Conservation (phyloP, 441 rosid species). For the Erodium texanum region DNA sequence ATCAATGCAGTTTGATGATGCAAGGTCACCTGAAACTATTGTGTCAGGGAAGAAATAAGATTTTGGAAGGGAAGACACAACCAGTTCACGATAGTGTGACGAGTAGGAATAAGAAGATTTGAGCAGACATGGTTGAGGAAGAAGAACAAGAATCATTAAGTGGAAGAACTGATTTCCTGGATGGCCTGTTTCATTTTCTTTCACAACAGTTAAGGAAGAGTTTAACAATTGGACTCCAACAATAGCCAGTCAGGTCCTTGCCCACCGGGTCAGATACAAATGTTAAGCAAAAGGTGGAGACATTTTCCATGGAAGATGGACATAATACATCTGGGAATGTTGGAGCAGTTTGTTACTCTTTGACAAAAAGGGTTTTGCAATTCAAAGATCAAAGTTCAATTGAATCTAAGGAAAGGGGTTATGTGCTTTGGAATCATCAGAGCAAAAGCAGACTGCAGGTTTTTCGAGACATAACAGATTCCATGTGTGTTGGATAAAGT, state of each 20-base stretch:
- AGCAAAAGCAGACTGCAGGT: slow-evolving; percentile 42
- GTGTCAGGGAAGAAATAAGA: too few species aligned
- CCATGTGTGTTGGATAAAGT: not conserved
- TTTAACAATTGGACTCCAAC: slow-evolving; percentile 32
- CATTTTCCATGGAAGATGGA: slow-evolving; percentile 22
- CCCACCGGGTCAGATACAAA: slow-evolving; percentile 21
- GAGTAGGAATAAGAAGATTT: slow-evolving; percentile 21
- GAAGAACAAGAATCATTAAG: slow-evolving; percentile 24
- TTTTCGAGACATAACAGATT: slow-evolving; percentile 40
- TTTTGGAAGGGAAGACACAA: too few species aligned
- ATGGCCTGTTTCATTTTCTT: slow-evolving; percentile 1
- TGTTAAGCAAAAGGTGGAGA: slow-evolving; percentile 21
- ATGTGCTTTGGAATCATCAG: not conserved
- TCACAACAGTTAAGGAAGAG: slow-evolving; percentile 14
- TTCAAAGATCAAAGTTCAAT: not conserved
- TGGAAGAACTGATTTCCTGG: slow-evolving; percentile 11
- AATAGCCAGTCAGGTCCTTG: slow-evolving; percentile 16
- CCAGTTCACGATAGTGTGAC: too few species aligned
- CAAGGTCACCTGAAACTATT: too few species aligned
- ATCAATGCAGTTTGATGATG: too few species aligned
- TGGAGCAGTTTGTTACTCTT: not conserved
- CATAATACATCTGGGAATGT: slow-evolving; percentile 8
- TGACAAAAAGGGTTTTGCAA: not conserved
- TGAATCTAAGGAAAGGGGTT: not conserved
- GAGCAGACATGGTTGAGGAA: slow-evolving; percentile 67